Evolutionary conservation across 1,284 basidiomycete species (phyloP), one percentile per base, ranked within the genome.

Genomic region (Ceratobasidium sp.): DNA sequence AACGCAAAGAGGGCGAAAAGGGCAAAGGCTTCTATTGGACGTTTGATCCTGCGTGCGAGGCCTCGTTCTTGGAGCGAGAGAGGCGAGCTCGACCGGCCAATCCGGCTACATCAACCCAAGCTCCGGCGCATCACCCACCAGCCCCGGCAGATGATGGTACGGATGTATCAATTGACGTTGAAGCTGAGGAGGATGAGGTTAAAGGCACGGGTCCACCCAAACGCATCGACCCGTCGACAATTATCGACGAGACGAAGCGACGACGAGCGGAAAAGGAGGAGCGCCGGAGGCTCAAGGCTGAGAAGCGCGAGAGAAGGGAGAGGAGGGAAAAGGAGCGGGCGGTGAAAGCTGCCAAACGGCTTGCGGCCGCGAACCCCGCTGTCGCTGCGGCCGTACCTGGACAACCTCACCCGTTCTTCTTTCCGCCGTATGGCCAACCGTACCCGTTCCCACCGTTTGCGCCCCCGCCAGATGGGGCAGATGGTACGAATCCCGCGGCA

Each of bases 1-100:
- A 94, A 74, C 86, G 92, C 51, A 92, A 90, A 76, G 93, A 93
- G 72, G 93, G 94, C 80, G 90, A 92, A 74, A 74, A 75, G 46
- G 93, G 94, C 14, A 96, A 96, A 80, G 94, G 94, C 1, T 94
- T 90, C 76, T 92, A 94, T 76, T 96, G 95, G 95, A 91, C 91
- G 31, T 85, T 96, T 34, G 93, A 95, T 78, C 89, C 90, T 69
- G 88, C 90, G 66, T 86, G 86, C 79, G 87, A 90, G 74, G 89
- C 89, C 76, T 84, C 84, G 34, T 86, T 92, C 58, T 87, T 89
- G 79, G 89, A 90, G 77, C 89, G 90, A 79, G 90, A 92, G 74
- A 53, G 74, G 46, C 46, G 62, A 31, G 34, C 51, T 59, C 54
- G 74, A 39, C 63, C 63, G 19, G 27, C 65, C 34, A 68, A 68